Percentiles rank a stretch among this genome's conserved stretches.
Evolutionary conservation across 257 asterid species (phyloP).

Genomic region (Ehretia macrophylla): DNA sequence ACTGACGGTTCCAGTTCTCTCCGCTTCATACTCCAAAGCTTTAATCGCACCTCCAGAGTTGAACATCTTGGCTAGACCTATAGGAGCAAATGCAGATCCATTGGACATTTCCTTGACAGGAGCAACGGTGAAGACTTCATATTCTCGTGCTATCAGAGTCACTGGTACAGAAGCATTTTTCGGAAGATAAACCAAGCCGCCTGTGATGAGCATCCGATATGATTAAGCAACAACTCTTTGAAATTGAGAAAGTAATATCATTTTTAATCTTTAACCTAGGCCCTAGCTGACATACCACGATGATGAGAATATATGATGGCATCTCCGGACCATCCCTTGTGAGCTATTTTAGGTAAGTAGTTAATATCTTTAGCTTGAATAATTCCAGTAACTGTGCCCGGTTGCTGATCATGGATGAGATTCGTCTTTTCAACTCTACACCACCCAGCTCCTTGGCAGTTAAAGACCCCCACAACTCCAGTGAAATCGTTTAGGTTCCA

Average conservation of each 20-base stretch:
- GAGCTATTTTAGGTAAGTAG: slow-evolving; percentile 67
- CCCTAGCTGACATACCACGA: slow-evolving; percentile 35
- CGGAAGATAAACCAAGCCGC: slow-evolving; percentile 61
- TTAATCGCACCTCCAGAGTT: slow-evolving; percentile 87
- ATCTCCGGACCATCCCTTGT: slow-evolving; percentile 61
- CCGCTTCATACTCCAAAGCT: slow-evolving; percentile 39
- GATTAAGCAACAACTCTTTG: neutral
- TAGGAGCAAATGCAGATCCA: slow-evolving; percentile 47
- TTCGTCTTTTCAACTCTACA: slow-evolving; percentile 59
- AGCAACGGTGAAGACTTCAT: slow-evolving; percentile 65
- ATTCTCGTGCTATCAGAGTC: slow-evolving; percentile 61
- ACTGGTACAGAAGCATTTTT: slow-evolving; percentile 53
- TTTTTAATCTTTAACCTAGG: too few relatives aligned
- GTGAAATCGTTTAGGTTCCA: slow-evolving; percentile 76
- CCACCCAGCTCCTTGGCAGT: slow-evolving; percentile 93
- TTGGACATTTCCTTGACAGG: slow-evolving; percentile 52
- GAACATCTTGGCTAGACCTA: slow-evolving; percentile 80
- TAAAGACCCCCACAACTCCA: slow-evolving; percentile 70
- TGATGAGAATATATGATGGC: slow-evolving; percentile 57
- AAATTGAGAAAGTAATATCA: neutral
- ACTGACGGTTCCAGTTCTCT: slow-evolving; percentile 28
- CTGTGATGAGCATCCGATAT: slow-evolving; percentile 29
- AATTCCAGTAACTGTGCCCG: slow-evolving; percentile 58
- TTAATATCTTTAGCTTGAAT: slow-evolving; percentile 63
- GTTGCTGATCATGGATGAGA: slow-evolving; percentile 70